Percentiles rank a stretch among this genome's conserved stretches.
Evolutionary conservation across 306 rosid species (phyloP).

Genomic region (Senna tora): DNA sequence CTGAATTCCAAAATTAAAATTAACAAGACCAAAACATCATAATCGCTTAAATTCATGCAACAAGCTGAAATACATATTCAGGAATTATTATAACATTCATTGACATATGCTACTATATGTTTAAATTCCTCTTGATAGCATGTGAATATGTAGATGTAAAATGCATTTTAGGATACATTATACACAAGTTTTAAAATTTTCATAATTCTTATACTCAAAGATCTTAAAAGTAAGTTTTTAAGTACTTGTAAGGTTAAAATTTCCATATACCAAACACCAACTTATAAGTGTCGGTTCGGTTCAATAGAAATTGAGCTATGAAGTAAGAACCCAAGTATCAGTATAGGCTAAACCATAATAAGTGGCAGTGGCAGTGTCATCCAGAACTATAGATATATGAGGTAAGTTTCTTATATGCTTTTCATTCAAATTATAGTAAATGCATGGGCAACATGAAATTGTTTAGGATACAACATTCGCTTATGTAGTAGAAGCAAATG

Average conservation of each 20-base stretch:
- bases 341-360: conserved; percentile 20
- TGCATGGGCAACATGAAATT: not conserved
- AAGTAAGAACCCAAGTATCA: not conserved
- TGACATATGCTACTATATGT: no score
- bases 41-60: conserved; percentile 1
- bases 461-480: not conserved
- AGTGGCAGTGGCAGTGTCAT: conserved; percentile 9
- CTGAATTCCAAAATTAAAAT: conserved; percentile 8
- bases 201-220: no score
- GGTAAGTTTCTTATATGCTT: not conserved
- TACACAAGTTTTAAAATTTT: no score
- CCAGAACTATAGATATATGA: conserved; percentile 5
- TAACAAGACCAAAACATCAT: conserved; percentile 1
- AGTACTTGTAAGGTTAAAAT: no score
- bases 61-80: not conserved
- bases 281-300: not conserved
- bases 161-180: no score
- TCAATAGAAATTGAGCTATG: not conserved
- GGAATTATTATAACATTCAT: no score
- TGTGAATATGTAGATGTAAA: no score
- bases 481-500: not conserved
- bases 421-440: not conserved
- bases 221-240: no score
- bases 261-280: no score
- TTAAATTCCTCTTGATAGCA: no score